phyloP scores from a whole-genome alignment of 441 rosid species.

The Aleurites moluccanus region DNA sequence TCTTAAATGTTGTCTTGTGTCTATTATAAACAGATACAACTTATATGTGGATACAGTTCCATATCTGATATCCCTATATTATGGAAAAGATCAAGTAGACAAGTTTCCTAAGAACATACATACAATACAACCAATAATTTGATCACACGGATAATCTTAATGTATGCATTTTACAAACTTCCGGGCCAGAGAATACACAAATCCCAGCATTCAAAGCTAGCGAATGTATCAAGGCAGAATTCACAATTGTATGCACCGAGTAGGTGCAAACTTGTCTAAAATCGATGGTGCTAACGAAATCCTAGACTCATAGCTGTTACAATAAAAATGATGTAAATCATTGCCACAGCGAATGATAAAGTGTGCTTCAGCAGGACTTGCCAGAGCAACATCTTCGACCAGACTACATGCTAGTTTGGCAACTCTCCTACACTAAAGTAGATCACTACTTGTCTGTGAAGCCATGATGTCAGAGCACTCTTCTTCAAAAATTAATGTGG shows the following conservation, averaged over 20 bases:
- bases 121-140: background rate
- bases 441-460: background rate
- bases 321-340: background rate
- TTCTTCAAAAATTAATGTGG: background rate
- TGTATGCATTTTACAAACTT: background rate
- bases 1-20: no score
- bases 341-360: background rate
- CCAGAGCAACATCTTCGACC: background rate
- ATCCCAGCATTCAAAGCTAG: background rate
- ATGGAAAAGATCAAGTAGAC: no score
- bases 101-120: background rate
- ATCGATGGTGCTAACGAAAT: background rate
- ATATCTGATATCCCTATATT: no score
- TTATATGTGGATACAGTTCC: no score
- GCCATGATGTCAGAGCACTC: background rate
- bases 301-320: background rate
- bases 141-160: background rate
- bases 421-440: background rate
- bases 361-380: background rate
- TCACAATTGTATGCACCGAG: background rate
- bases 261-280: background rate
- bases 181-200: background rate
- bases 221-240: background rate
- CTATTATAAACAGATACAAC: no score
- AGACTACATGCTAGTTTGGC: background rate